phyloP scores from a whole-genome alignment of 2,329 filamentous ascomycete genomes.

The Cordyceps militaris region DNA sequence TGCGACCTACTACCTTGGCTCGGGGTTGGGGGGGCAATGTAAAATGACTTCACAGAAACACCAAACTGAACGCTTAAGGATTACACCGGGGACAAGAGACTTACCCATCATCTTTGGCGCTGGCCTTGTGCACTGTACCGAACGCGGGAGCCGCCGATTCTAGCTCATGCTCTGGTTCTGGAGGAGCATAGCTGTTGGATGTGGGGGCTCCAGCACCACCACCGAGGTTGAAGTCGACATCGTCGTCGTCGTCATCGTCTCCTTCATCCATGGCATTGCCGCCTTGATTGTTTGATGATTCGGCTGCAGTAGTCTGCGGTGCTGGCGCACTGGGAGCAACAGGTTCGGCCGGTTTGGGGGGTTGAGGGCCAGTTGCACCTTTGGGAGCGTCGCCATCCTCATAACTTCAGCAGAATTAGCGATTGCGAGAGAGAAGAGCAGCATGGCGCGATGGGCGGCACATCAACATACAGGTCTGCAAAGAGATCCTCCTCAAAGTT shows the following conservation, averaged over 20 bases:
- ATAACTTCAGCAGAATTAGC: conserved; percentile 41
- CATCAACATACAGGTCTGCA: conserved; percentile 70
- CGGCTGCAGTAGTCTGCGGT: conserved; percentile 26
- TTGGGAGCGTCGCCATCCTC: conserved; percentile 53
- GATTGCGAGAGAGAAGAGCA: background rate
- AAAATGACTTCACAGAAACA: background rate
- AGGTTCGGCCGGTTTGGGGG: conserved; percentile 6
- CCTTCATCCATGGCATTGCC: conserved; percentile 41
- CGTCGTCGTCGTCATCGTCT: conserved; percentile 38
- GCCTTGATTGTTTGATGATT: conserved; percentile 24
- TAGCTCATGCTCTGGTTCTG: conserved; percentile 22
- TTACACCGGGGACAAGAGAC: conserved; percentile 18
- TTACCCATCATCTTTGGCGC: conserved; percentile 50
- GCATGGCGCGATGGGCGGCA: background rate
- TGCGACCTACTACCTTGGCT: background rate
- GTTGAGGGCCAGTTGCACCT: conserved; percentile 25
- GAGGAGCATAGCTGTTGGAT: conserved; percentile 18
- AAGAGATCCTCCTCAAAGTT: conserved; percentile 92
- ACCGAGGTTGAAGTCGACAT: conserved; percentile 52
- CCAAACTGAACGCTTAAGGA: background rate
- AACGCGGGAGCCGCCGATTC: conserved; percentile 26
- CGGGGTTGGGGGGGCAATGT: background rate
- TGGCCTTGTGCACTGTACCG: conserved; percentile 46
- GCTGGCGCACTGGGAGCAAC: conserved; percentile 13
- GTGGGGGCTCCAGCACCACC: conserved; percentile 42